Evolutionary conservation across 2,329 filamentous ascomycete genomes (phyloP).

Genomic region (Pseudodiploospora longispora): DNA sequence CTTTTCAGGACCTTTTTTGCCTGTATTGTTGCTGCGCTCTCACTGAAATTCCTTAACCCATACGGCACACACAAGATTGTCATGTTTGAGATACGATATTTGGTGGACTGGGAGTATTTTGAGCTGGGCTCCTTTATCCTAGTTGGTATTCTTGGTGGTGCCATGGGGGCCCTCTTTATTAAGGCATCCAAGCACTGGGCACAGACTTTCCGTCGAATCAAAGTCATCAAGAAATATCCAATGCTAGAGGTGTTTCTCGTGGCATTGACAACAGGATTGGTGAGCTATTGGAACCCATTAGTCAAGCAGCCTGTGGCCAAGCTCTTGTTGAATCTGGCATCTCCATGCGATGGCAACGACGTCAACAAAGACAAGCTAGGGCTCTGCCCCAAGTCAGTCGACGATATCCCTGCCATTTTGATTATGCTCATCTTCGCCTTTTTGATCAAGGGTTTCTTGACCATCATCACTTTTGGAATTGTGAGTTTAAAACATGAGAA

Average conservation of each 20-base stretch:
- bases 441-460: constrained; percentile 81
- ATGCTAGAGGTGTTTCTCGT: constrained; percentile 84
- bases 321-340: constrained; percentile 80
- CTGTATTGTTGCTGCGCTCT: constrained; percentile 86
- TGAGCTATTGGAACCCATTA: constrained; percentile 90
- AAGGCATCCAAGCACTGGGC: constrained; percentile 92
- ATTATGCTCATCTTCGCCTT: constrained; percentile 68
- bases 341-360: constrained; percentile 70
- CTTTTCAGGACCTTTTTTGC: constrained; percentile 97
- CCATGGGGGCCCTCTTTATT: constrained; percentile 85
- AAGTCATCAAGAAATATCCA: constrained; percentile 72
- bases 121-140: constrained; percentile 79
- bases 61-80: constrained; percentile 97
- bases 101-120: constrained; percentile 88
- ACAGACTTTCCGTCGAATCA: constrained; percentile 73
- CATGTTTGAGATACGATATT: constrained; percentile 87
- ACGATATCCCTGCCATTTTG: constrained; percentile 74
- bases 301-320: constrained; percentile 87
- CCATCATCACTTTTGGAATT: constrained; percentile 87
- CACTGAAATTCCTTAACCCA: constrained; percentile 89
- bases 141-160: constrained; percentile 79
- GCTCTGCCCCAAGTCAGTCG: constrained; percentile 63
- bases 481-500: constrained; percentile 31
- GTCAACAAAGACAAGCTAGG: constrained; percentile 57
- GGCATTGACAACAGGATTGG: constrained; percentile 71